Evolutionary conservation across 2,329 filamentous ascomycete genomes (phyloP), one percentile per base, ranked within the genome.

Genomic region (Fonsecaea multimorphosa): DNA sequence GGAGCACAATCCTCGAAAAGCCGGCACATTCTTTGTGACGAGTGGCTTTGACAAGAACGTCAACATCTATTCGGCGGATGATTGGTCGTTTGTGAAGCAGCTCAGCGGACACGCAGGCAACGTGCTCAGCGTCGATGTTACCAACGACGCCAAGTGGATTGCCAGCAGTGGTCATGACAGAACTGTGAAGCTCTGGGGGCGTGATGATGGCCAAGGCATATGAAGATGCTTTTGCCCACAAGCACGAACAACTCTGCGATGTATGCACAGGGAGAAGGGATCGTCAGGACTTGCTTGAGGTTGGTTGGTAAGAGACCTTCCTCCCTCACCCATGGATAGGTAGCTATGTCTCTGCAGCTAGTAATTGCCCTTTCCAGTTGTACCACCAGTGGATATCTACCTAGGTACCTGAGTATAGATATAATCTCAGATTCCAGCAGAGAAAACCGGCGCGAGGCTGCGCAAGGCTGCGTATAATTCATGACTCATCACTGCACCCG

Each of bases 171-270:
- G 95, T 2, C 92, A 97, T 75, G 95, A 99, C 78, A 86, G 93
- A 61, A 98, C 94, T 1, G 91, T 98, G 58, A 99, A 99, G 82
- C 83, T 99, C 1, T 99, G 95, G 95, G 92, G 92, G 3, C 87
- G 93, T 70, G 94, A 97, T 70, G 91, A 92, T 75, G 85, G 85
- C 63, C 83, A 89, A 68, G 75, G 75, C n/a, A 55, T 66, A 24
- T 66, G 59, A 66, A n/a, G 44, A 12, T 49, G 19, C 3, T 27
- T 12, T 5, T 49, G 44, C 44, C 44, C 3, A 3, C 0, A 1
- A 49, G 22, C 29, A 31, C 8, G 44, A 24, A 49, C 22, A 24
- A 49, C 1, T 14, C 8, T n/a, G 14, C 5, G 9, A 12, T 11
- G 2, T 12, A 40, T 40, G 38, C 38, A 40, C 14, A 19, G 3